Conservation (phyloP, 192 early-diverging fungal species). For the Coemansia sp. region DNA sequence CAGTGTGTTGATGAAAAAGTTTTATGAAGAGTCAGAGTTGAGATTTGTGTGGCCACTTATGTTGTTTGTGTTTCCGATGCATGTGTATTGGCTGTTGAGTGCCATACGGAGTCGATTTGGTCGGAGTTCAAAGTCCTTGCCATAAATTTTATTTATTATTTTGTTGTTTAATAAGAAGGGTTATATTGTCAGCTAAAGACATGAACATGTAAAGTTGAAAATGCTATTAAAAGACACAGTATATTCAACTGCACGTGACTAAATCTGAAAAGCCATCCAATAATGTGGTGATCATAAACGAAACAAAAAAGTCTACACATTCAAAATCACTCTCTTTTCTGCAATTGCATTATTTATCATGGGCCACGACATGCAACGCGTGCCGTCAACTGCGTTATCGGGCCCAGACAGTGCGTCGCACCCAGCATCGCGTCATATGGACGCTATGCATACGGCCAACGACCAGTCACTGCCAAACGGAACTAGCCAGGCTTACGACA, state of each 20-base stretch:
- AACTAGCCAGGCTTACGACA: not conserved
- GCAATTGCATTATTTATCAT: no score
- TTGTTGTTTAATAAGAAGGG: no score
- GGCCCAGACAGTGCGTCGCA: slow-evolving; percentile 16
- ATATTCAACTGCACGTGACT: no score
- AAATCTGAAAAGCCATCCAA: no score
- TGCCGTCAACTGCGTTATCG: slow-evolving; percentile 22
- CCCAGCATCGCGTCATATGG: not conserved
- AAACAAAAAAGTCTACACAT: no score
- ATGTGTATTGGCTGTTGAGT: slow-evolving; percentile 59
- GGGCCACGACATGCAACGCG: slow-evolving; percentile 28
- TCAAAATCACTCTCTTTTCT: no score
- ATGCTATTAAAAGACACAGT: no score
- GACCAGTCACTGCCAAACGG: slow-evolving; percentile 8
- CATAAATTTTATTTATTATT: no score
- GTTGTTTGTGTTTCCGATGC: slow-evolving; percentile 52
- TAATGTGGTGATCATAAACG: no score
- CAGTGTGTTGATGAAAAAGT: slow-evolving; percentile 35
- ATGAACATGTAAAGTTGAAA: no score
- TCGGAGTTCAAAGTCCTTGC: no score
- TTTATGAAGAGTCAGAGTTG: slow-evolving; percentile 27
- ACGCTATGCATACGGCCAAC: not conserved
- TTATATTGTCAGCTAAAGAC: no score
- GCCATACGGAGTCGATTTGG: slow-evolving; percentile 2
- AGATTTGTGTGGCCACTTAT: slow-evolving; percentile 34